A percentile compares a stretch with the other conserved stretches of the same genome.
Evolutionary conservation across 139 green algal species (phyloP).

Genomic region (Picochlorum sp.): DNA sequence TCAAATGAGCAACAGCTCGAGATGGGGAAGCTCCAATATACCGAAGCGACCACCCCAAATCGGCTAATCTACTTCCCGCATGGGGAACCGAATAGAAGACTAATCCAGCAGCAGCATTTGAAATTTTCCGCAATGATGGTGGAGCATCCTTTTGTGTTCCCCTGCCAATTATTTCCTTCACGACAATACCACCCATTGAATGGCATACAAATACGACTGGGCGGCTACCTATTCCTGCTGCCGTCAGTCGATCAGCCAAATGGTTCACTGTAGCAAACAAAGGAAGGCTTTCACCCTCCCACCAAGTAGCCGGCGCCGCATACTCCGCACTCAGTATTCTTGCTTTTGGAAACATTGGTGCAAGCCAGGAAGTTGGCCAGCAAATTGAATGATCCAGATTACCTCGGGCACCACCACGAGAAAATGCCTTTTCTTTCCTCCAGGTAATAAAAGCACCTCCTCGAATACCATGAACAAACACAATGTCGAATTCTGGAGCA

Average conservation of each 20-base stretch:
- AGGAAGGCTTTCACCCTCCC: slow-evolving; percentile 68
- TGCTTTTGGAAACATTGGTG: slow-evolving; percentile 36
- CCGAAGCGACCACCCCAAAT: slow-evolving; percentile 67
- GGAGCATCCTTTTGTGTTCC: slow-evolving; percentile 1
- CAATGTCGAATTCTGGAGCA: slow-evolving; percentile 57
- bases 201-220: slow-evolving; percentile 77
- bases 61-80: slow-evolving; percentile 60
- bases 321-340: slow-evolving; percentile 71
- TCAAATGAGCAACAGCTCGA: slow-evolving; percentile 49
- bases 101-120: slow-evolving; percentile 36
- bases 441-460: slow-evolving; percentile 81
- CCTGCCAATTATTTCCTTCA: slow-evolving; percentile 71
- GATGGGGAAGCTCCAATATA: slow-evolving; percentile 52
- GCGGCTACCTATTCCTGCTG: slow-evolving; percentile 65
- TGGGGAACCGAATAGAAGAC: slow-evolving; percentile 78
- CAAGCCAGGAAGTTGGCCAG: slow-evolving; percentile 60
- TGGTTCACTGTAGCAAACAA: slow-evolving; percentile 53
- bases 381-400: slow-evolving; percentile 19
- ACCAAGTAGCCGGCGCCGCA: slow-evolving; percentile 41
- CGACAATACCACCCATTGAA: slow-evolving; percentile 76
- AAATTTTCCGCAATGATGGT: slow-evolving; percentile 23
- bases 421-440: slow-evolving; percentile 27
- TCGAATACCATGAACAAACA: slow-evolving; percentile 84
- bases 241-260: slow-evolving; percentile 55
- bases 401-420: slow-evolving; percentile 4